These are phyloP conservation scores for Ophiostoma himal-ulmi DNA, from an alignment of 2,329 filamentous ascomycete species.

Conservation along the genomic window DNA sequence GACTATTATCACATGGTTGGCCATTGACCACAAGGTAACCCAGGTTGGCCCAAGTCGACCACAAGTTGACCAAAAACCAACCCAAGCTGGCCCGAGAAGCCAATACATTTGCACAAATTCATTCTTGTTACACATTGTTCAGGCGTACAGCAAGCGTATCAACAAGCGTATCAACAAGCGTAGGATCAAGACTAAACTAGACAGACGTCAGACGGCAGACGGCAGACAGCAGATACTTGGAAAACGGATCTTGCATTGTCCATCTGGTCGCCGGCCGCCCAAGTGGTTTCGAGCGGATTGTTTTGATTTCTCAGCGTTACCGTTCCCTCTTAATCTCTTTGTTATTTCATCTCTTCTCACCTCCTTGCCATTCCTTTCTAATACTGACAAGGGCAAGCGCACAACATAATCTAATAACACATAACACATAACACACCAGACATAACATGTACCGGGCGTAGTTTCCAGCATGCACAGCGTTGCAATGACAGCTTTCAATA, in stretches of 20 bases:
- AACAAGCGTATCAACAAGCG: not conserved
- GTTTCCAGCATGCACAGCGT: constrained; percentile 11
- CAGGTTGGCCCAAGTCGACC: not conserved
- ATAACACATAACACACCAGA: too few species aligned
- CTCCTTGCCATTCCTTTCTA: too few species aligned
- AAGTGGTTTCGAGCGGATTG: not conserved
- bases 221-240: not conserved
- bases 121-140: not conserved
- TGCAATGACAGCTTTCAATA: not conserved
- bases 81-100: not conserved
- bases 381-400: too few species aligned
- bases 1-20: not conserved
- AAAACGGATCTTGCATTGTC: not conserved
- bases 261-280: not conserved
- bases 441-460: not conserved
- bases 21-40: not conserved
- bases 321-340: not conserved
- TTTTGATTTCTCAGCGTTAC: not conserved
- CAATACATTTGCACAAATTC: not conserved
- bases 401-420: too few species aligned
- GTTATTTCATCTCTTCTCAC: not conserved
- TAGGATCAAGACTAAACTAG: not conserved
- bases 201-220: too few species aligned
- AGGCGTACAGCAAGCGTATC: not conserved
- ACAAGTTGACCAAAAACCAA: not conserved